phyloP scores from a whole-genome alignment of 2,329 filamentous ascomycete species.

The Thielaviopsis punctulata region DNA sequence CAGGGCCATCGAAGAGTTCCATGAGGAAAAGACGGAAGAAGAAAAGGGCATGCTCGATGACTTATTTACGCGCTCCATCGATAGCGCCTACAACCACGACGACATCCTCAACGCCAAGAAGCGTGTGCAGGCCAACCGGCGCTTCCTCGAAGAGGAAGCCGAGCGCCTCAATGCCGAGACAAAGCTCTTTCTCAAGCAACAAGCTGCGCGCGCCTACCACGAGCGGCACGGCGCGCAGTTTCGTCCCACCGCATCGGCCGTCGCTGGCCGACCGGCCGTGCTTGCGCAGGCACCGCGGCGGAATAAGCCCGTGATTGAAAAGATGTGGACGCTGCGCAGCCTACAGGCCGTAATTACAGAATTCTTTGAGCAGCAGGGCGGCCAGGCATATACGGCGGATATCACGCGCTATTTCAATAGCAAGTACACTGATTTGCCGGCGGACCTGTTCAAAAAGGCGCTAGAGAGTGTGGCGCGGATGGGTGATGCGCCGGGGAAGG shows the following conservation, averaged over 20 bases:
- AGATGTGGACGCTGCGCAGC: conserved; percentile 7
- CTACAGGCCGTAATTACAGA: conserved; percentile 18
- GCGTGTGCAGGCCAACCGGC: conserved; percentile 54
- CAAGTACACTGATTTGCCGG: conserved; percentile 9
- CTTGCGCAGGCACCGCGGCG: conserved; percentile 24
- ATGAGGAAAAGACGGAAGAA: conserved; percentile 26
- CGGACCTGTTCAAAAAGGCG: conserved; percentile 51
- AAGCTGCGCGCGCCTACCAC: conserved; percentile 46
- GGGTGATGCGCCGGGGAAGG: conserved; percentile 27
- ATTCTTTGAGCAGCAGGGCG: conserved; percentile 63
- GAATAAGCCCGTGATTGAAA: conserved; percentile 21
- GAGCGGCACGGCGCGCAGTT: conserved; percentile 44
- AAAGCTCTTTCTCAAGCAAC: conserved; percentile 9
- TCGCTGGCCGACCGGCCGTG: conserved; percentile 52
- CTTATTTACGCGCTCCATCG: conserved; percentile 75
- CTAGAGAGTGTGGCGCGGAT: conserved; percentile 60
- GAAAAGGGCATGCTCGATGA: conserved; percentile 73
- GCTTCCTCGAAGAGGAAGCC: conserved; percentile 57
- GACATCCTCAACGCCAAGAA: conserved; percentile 67
- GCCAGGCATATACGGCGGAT: conserved; percentile 49
- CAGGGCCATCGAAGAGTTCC: conserved; percentile 46
- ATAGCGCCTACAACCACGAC: conserved; percentile 87
- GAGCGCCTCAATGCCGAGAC: conserved; percentile 12
- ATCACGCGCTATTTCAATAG: conserved; percentile 12
- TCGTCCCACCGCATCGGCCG: conserved; percentile 53